Base-by-base conservation (phyloP, 257 asterid genomes). In the Striga asiatica region DNA sequence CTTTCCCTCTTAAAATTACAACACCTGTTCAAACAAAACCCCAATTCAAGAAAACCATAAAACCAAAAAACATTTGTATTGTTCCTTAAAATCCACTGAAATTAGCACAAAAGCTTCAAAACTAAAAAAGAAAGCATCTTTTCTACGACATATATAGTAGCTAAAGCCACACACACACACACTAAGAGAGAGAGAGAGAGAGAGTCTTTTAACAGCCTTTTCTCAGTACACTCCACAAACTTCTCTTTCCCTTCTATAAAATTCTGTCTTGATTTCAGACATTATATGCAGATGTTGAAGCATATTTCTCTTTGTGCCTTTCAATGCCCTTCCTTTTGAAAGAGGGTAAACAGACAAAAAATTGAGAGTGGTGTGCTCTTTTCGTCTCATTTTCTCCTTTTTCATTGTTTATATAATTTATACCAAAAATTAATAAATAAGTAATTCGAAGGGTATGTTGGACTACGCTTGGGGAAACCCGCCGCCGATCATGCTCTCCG, bases 391-490 rank as follows among this genome's bases (percentile, higher is more conserved):
- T 27, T 27, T 27, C 32, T 27, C 32, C 32, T 7, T 27, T 7
- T 27, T 27, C 32, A 27, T 3, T 27, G 5, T 27, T n/a, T n/a
- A n/a, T n/a, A n/a, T n/a, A n/a, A n/a, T n/a, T n/a, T n/a, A n/a
- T n/a, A n/a, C n/a, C n/a, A n/a, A n/a, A n/a, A n/a, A n/a, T n/a
- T n/a, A n/a, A n/a, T 12, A 48, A 23, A 11, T 17, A 22, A 58
- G 52, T 25, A 12, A 8, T 10, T 2, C 17, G 45, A 6, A 16
- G 54, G 35, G n/a, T 52, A 89, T 91, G 98, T 62, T 91, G 98
- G 88, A 84, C 46, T 91, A 87, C 27, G 96, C 81, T 63, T 87
- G 98, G 98, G 89, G 82, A 3, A 86, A 75, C 75, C 91, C 87
- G 19, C 76, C 94, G 0, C 19, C 81, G 58, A 69, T 78, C 66